These are phyloP conservation scores for Stephanodiscus minutulus DNA, from an alignment of 108 stramenopile genomes.

Conservation along the genomic window DNA sequence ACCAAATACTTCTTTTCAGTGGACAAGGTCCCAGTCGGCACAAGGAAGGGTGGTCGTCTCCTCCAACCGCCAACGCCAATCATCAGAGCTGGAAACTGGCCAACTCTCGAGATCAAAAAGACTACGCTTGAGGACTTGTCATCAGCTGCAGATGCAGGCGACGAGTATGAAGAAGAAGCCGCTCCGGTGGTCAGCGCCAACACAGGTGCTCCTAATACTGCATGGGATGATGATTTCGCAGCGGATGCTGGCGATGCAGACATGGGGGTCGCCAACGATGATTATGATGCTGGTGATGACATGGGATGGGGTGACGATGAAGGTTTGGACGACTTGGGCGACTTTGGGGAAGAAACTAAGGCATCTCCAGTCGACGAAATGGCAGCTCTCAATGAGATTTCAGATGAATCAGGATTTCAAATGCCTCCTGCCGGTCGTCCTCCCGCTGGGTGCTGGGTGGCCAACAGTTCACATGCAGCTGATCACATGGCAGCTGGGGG, in stretches of 20 bases:
- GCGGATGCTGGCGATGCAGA: constrained; percentile 51
- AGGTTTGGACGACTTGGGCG: constrained; percentile 84
- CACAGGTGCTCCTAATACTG: constrained; percentile 44
- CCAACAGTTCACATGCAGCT: constrained; percentile 93
- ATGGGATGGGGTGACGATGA: constrained; percentile 90
- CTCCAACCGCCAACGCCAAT: constrained; percentile 98
- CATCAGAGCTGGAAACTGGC: constrained; percentile 93
- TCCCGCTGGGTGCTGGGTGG: constrained; percentile 85
- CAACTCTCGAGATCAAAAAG: constrained; percentile 86
- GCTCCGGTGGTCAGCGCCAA: constrained; percentile 18
- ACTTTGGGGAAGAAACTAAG: constrained; percentile 43
- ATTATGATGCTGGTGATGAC: constrained; percentile 76
- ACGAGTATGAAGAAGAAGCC: constrained; percentile 70
- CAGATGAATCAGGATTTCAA: constrained; percentile 75
- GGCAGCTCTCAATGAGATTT: constrained; percentile 63
- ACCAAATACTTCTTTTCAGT: constrained; percentile 15
- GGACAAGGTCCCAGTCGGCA: constrained; percentile 63
- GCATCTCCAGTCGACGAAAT: constrained; percentile 63
- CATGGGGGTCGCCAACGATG: constrained; percentile 58
- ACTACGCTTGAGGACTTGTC: constrained; percentile 85
- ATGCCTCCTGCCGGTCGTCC: constrained; percentile 92
- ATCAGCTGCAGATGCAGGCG: constrained; percentile 55
- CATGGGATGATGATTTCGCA: constrained; percentile 57
- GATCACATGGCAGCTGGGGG: constrained; percentile 97
- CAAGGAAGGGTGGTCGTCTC: constrained; percentile 60